These are phyloP conservation scores for Blastocystis sp. DNA, from an alignment of 352 stramenopile species.

Conservation along the genomic window DNA sequence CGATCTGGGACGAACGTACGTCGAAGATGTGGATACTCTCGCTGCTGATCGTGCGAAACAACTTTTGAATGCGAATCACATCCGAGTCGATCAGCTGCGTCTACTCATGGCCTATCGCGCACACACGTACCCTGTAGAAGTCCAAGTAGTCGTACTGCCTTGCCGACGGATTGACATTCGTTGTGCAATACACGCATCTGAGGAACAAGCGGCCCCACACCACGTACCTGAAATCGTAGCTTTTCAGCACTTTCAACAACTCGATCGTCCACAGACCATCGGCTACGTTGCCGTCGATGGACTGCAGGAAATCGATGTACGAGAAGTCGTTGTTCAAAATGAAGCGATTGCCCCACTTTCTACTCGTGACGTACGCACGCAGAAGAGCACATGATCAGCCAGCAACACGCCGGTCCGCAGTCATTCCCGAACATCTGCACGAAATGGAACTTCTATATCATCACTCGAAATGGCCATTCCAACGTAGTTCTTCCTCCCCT, in stretches of 20 bases:
- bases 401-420: constrained; percentile 59
- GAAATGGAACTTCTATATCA: constrained; percentile 50
- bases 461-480: neutral
- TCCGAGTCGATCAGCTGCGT: neutral
- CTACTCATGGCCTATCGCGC: neutral
- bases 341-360: constrained; percentile 63
- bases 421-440: constrained; percentile 53
- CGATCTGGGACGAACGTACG: neutral
- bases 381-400: constrained; percentile 39
- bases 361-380: neutral
- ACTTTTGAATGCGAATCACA: neutral
- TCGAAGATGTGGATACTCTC: constrained; percentile 65
- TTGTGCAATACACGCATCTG: constrained; percentile 68
- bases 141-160: constrained; percentile 57
- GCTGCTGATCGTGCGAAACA: constrained; percentile 46
- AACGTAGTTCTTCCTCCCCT: constrained; percentile 23
- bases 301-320: constrained; percentile 48
- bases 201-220: neutral
- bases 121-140: constrained; percentile 35
- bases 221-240: constrained; percentile 43
- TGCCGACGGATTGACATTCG: constrained; percentile 27
- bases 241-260: constrained; percentile 48
- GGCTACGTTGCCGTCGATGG: constrained; percentile 27
- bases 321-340: constrained; percentile 63
- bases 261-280: constrained; percentile 57